Base-by-base conservation (phyloP, 179 eudicot species). In the Drosera spatulata region DNA sequence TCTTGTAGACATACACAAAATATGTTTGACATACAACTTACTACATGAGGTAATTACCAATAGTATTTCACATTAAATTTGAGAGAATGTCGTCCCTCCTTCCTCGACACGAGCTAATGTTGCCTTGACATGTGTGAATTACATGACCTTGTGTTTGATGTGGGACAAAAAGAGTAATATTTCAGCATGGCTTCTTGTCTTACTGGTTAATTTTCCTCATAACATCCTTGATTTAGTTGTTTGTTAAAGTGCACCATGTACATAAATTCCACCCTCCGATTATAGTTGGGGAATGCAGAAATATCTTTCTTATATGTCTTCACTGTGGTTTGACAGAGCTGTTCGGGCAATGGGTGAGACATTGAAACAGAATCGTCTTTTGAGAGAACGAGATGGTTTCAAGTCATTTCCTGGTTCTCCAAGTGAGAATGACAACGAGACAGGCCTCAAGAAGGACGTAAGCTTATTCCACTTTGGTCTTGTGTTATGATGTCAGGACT, bases 261-360 rank as follows among this genome's bases (percentile, higher is more conserved):
- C 48, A 58, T 39, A 22, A 22, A 22, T 22, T 22, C 33, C 33
- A 22, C 33, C 33, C 45, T 43, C 45, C 8, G 5, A 7, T 2
- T 7, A 43, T 43, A 43, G 5, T 43, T 43, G 45, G 5, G 45
- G 6, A 43, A 4, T 43, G 45, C 45, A 7, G 5, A 43, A 50
- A 13, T 39, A 38, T 44, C 10, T 42, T 15, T 15, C 67, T 51
- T 46, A 61, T 61, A 44, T 46, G 58, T 14, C 10, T 6, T 13
- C 49, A 6, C 41, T 39, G 22, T 64, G 9, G 10, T 33, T 58
- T 72, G 33, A 56, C 61, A 88, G 96, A 83, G 98, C 91, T 80
- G 98, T 91, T 41, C 87, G 98, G 61, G 87, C 89, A 48, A 88
- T 88, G 98, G 88, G 84, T 84, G 98, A 88, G 76, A 80, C 95